Conservation (phyloP, 768 basidiomycete genomes). For the Leccinum truebloodii region DNA sequence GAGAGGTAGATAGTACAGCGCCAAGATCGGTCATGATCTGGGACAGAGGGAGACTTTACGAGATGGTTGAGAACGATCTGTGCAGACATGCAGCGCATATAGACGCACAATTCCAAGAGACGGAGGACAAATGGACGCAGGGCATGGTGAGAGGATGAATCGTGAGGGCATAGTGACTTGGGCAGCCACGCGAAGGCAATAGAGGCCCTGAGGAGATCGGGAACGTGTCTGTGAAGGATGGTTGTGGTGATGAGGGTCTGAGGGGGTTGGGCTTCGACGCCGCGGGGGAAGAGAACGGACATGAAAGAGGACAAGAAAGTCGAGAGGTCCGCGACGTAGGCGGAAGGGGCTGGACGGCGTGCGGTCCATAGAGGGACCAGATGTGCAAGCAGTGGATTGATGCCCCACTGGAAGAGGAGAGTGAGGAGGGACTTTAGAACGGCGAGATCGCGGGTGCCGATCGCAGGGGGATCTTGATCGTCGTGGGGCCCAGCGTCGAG, state of each 20-base stretch:
- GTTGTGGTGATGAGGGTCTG: slow-evolving; percentile 63
- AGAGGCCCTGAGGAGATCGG: slow-evolving; percentile 59
- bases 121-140: slow-evolving; percentile 55
- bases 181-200: slow-evolving; percentile 77
- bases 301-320: slow-evolving; percentile 46
- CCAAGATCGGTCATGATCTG: slow-evolving; percentile 69
- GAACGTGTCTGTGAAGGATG: slow-evolving; percentile 55
- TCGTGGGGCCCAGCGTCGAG: slow-evolving; percentile 28
- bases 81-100: slow-evolving; percentile 16
- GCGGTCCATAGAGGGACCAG: slow-evolving; percentile 41
- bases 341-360: slow-evolving; percentile 30
- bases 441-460: slow-evolving; percentile 69
- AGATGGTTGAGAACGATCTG: slow-evolving; percentile 11
- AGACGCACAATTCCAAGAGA: slow-evolving; percentile 62
- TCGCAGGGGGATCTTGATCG: slow-evolving; percentile 18
- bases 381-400: slow-evolving; percentile 51
- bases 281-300: slow-evolving; percentile 52
- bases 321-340: slow-evolving; percentile 45
- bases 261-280: slow-evolving; percentile 46
- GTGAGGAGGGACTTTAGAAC: slow-evolving; percentile 64
- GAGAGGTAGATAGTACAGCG: slow-evolving; percentile 47
- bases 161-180: slow-evolving; percentile 43
- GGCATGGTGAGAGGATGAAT: slow-evolving; percentile 43
- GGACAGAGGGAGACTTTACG: slow-evolving; percentile 55
- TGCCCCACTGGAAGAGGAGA: slow-evolving; percentile 72